Evolutionary conservation across 164 flowering plant genomes (phyloP).

Genomic region (Santalum album): DNA sequence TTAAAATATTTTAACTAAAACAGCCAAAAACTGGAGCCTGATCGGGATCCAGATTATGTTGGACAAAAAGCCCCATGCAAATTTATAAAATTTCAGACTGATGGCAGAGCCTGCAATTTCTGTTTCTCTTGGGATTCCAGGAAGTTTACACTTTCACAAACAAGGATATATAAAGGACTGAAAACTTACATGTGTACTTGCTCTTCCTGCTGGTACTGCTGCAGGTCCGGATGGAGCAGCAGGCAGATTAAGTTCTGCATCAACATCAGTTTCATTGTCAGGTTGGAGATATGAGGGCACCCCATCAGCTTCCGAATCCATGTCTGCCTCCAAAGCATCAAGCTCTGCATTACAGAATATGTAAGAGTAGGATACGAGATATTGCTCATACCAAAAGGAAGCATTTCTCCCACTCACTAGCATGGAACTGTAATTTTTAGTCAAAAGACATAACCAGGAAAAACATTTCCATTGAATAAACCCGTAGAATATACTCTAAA

Average conservation of each 20-base stretch:
- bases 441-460: too few relatives aligned
- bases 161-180: background rate
- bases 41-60: too few relatives aligned
- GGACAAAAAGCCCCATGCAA: background rate
- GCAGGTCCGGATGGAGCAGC: conserved; percentile 73
- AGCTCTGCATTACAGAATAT: conserved; percentile 52
- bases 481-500: too few relatives aligned
- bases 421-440: background rate
- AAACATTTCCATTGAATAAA: too few relatives aligned
- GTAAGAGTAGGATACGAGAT: background rate
- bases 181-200: conserved; percentile 49
- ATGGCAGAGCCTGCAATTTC: too few relatives aligned
- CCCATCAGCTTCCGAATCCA: conserved; percentile 74
- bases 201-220: conserved; percentile 45
- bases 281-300: conserved; percentile 90
- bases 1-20: too few relatives aligned
- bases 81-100: background rate
- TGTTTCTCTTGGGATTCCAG: background rate
- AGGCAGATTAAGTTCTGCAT: conserved; percentile 79
- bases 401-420: background rate
- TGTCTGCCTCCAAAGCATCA: conserved; percentile 96
- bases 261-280: conserved; percentile 71
- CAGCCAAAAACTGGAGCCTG: too few relatives aligned
- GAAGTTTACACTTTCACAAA: background rate
- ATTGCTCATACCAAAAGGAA: background rate